Evolutionary conservation across 139 green algal species (phyloP).

Genomic region (Marvania coccoides): DNA sequence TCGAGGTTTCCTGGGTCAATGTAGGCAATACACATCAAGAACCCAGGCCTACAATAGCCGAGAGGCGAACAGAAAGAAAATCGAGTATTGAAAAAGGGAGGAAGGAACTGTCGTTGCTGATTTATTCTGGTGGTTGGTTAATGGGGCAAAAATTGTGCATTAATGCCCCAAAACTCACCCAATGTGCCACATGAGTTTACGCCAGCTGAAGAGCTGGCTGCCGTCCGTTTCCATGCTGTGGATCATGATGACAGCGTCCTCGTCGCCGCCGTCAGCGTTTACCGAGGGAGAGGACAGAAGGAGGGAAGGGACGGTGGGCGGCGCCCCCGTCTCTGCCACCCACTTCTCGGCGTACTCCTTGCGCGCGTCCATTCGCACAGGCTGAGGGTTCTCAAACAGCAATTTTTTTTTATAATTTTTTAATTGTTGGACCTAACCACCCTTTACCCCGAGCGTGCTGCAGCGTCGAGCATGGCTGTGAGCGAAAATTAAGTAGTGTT

Average conservation of each 20-base stretch:
- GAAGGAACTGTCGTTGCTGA: neutral
- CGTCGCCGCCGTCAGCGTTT: neutral
- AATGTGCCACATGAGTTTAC: slow-evolving; percentile 1
- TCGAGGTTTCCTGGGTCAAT: slow-evolving; percentile 43
- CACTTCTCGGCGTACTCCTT: neutral
- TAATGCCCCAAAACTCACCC: neutral
- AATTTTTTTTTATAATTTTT: neutral
- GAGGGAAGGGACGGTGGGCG: neutral
- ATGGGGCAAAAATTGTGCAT: neutral
- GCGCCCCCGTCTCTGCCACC: neutral
- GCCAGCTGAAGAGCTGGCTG: slow-evolving; percentile 4
- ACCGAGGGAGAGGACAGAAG: neutral
- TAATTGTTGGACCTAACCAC: neutral
- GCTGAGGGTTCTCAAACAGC: no score
- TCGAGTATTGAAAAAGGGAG: no score
- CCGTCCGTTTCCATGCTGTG: neutral
- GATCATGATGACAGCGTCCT: neutral
- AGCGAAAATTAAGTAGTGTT: no score
- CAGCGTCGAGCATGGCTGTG: no score
- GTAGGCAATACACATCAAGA: slow-evolving; percentile 36
- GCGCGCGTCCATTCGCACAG: no score
- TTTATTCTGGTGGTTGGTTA: neutral
- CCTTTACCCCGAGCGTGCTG: no score
- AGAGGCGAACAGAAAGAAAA: no score
- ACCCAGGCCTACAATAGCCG: slow-evolving; percentile 5